Base-by-base conservation (phyloP, 116 monocot species). In the Iris pallida region DNA sequence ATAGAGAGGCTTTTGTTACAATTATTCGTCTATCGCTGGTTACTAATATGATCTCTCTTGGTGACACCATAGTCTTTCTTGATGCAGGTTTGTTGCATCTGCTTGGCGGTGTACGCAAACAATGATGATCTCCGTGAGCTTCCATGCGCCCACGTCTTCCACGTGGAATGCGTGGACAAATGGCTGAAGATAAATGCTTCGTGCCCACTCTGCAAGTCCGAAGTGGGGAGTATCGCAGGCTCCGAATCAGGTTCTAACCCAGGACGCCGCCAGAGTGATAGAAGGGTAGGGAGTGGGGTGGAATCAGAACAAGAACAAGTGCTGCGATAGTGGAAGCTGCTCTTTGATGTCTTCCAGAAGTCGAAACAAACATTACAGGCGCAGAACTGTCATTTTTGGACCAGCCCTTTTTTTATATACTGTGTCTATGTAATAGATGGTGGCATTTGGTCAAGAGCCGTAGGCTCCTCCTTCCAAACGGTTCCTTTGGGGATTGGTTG, bases 61-160 rank as follows among this genome's bases (percentile, higher is more conserved):
- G 30, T 30, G 30, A 30, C 30, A 3, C 30, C 30, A 30, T 30
- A 30, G 30, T 30, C 53, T 61, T 17, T 44, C 13, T 15, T 71
- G 73, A 30, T 79, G 54, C 80, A 89, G 89, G 79, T 77, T 16
- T 89, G 89, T 65, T 82, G 82, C 69, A 85, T 89, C 43, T 89
- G 85, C 61, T 68, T 89, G 10, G 82, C 82, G 1, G 80, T 69
- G 53, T 85, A 82, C 47, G 68, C n/a, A 10, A 79, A 88, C 61
- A 69, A 75, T 8, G 85, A 82, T 7, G 80, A 77, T 14, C 76
- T 88, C 14, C 84, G 88, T 45, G 88, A 85, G 59, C 68, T 89
- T 4, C 73, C 81, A 8, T 89, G 89, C 47, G 16, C 60, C 0
- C 89, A 89, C 61, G 76, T 82, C 45, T 89, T 85, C 72, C 89